A percentile compares a stretch with the other conserved stretches of the same genome.
Evolutionary conservation across 108 stramenopile species (phyloP).

Genomic region (Ochromonas danica): DNA sequence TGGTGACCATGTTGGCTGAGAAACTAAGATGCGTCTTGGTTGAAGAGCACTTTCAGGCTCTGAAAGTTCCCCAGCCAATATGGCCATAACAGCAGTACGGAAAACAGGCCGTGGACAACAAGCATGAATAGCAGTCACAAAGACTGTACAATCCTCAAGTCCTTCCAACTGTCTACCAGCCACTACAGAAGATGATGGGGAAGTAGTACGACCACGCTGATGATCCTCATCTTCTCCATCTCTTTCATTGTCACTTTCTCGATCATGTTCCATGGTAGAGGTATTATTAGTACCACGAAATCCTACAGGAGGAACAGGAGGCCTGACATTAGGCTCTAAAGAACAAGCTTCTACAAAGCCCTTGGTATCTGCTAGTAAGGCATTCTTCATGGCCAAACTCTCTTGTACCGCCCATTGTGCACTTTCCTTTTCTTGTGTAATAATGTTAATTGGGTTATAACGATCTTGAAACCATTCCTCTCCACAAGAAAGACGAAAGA

Average conservation of each 20-base stretch:
- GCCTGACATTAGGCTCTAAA: neutral
- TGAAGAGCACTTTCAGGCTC: too few species aligned
- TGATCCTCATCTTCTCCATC: too few species aligned
- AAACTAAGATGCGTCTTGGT: constrained; percentile 18
- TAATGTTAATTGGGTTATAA: constrained; percentile 17
- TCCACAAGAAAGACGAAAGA: neutral
- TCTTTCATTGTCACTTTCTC: neutral
- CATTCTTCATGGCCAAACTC: neutral
- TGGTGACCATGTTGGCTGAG: neutral
- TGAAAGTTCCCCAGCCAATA: neutral
- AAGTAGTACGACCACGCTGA: too few species aligned
- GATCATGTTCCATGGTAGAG: neutral
- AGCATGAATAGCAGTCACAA: constrained; percentile 10
- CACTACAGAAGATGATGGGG: too few species aligned
- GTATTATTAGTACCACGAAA: too few species aligned
- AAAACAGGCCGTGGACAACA: constrained; percentile 1
- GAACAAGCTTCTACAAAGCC: neutral
- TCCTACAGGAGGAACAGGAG: too few species aligned
- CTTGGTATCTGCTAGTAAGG: neutral
- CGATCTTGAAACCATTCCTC: constrained; percentile 36
- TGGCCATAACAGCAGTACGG: neutral
- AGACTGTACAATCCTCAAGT: constrained; percentile 10
- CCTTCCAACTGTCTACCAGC: constrained; percentile 8
- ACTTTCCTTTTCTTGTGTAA: neutral
- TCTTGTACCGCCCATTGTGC: neutral